Percentiles rank a stretch among this genome's conserved stretches.
phyloP scores from a whole-genome alignment of 768 basidiomycete genomes.

The Psilocybe cubensis region DNA sequence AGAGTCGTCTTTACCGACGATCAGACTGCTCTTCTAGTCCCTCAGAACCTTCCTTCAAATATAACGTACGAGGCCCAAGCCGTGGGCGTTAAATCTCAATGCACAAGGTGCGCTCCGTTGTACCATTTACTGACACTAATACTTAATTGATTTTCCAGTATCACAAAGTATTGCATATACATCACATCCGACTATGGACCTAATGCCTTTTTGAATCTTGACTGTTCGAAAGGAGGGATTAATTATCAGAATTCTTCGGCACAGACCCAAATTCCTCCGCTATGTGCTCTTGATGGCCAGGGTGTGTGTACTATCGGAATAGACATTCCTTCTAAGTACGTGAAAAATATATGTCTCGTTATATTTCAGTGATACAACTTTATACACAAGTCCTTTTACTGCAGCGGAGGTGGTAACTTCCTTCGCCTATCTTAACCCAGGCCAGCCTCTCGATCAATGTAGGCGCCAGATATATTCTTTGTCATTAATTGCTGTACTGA shows the following conservation, averaged over 20 bases:
- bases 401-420: slow-evolving; percentile 1
- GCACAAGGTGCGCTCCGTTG: neutral
- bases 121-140: no score
- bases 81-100: slow-evolving; percentile 2
- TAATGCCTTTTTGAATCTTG: neutral
- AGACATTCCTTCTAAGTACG: slow-evolving; percentile 5
- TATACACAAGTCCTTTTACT: neutral
- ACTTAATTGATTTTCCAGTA: neutral
- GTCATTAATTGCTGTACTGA: neutral
- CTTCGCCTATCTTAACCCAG: neutral
- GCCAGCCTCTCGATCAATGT: neutral
- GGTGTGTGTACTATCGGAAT: neutral
- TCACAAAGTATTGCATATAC: slow-evolving; percentile 4
- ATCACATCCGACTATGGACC: neutral
- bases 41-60: neutral
- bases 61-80: slow-evolving; percentile 1
- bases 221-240: slow-evolving; percentile 2
- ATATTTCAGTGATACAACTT: neutral
- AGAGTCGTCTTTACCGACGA: slow-evolving; percentile 2
- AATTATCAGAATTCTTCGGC: neutral
- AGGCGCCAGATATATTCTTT: neutral
- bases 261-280: neutral
- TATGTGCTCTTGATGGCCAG: slow-evolving; percentile 1
- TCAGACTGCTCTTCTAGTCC: slow-evolving; percentile 9
- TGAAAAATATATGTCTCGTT: neutral